Conservation (phyloP, 2,329 filamentous ascomycete species). For the Alternaria sp. region DNA sequence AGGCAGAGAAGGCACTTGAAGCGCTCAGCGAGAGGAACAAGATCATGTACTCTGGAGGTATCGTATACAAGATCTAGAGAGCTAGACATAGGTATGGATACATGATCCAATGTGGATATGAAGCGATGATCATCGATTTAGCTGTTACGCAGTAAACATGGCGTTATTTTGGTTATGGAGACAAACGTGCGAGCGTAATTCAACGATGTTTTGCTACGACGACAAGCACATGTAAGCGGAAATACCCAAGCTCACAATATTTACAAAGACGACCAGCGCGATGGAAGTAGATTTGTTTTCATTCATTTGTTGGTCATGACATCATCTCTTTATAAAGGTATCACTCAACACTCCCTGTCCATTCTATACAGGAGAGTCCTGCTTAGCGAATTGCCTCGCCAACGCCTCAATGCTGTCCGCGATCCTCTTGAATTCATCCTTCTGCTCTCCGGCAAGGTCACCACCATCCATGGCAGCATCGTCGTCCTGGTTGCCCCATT, state of each 20-base stretch:
- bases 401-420: slow-evolving; percentile 55
- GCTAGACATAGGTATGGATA: neutral
- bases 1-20: slow-evolving; percentile 80
- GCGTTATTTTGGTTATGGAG: neutral
- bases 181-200: neutral
- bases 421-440: slow-evolving; percentile 55
- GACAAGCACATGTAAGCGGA: too few relatives aligned
- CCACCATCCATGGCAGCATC: slow-evolving; percentile 45
- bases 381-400: slow-evolving; percentile 53
- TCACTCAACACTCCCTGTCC: neutral
- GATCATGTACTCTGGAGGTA: slow-evolving; percentile 73
- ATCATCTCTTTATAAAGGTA: neutral
- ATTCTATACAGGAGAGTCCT: slow-evolving; percentile 47
- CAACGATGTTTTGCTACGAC: neutral
- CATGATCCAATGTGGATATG: neutral
- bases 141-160: neutral
- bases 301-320: neutral
- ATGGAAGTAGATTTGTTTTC: neutral
- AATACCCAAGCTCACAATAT: neutral
- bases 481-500: slow-evolving; percentile 54
- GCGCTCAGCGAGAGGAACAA: slow-evolving; percentile 85
- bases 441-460: slow-evolving; percentile 52
- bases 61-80: slow-evolving; percentile 59
- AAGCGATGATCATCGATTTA: neutral
- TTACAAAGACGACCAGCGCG: neutral